Evolutionary conservation across 2,329 filamentous ascomycete species (phyloP).

Genomic region (Lecanicillium sp.): DNA sequence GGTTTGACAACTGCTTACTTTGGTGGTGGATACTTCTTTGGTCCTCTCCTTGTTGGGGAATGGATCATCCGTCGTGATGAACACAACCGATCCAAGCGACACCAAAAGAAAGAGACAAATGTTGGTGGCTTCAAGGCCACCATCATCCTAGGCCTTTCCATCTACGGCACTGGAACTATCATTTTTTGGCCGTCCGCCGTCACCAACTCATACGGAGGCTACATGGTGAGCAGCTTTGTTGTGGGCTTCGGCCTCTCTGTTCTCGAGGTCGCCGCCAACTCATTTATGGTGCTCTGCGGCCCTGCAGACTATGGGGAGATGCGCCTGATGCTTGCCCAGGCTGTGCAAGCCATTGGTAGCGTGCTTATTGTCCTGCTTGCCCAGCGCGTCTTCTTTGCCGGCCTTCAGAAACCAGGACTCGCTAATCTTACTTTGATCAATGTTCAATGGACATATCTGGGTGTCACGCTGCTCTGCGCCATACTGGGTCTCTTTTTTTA

Average conservation of each 20-base stretch:
- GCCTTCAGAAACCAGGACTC: conserved; percentile 36
- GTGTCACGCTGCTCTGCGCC: conserved; percentile 68
- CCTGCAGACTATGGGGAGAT: conserved; percentile 67
- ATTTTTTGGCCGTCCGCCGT: conserved; percentile 82
- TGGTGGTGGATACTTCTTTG: conserved; percentile 62
- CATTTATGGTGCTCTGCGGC: conserved; percentile 66
- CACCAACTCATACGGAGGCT: conserved; percentile 68
- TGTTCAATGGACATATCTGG: conserved; percentile 83
- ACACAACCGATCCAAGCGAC: conserved; percentile 43
- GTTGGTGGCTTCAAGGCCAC: conserved; percentile 70
- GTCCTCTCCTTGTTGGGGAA: conserved; percentile 62
- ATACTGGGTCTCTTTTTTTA: conserved; percentile 63
- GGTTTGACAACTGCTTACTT: conserved; percentile 68
- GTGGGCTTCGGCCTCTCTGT: conserved; percentile 72
- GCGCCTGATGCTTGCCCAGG: conserved; percentile 69
- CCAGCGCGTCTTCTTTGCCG: conserved; percentile 65
- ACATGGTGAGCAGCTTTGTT: conserved; percentile 67
- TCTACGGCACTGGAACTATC: conserved; percentile 72
- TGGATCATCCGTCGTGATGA: conserved; percentile 65
- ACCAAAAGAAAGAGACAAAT: conserved; percentile 31
- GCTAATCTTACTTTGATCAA: conserved; percentile 52
- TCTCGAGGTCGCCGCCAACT: conserved; percentile 76
- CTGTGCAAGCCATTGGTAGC: conserved; percentile 67
- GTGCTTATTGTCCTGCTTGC: conserved; percentile 68
- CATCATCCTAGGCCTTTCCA: conserved; percentile 69